phyloP scores from a whole-genome alignment of 2,329 filamentous ascomycete genomes.

The Myriosclerotinia scirpicola region DNA sequence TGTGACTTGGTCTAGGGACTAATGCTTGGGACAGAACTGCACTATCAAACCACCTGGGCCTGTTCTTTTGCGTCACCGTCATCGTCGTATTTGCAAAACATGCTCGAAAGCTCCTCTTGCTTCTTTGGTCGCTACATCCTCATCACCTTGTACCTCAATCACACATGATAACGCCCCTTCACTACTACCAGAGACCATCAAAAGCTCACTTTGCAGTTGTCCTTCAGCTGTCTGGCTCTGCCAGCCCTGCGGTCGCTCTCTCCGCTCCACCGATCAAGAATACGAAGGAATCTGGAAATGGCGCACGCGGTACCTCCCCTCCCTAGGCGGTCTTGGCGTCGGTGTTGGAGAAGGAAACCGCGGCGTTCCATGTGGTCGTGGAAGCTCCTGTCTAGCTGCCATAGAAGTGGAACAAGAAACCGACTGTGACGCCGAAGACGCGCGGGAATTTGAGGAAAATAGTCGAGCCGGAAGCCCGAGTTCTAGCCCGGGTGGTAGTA shows the following conservation, averaged over 20 bases:
- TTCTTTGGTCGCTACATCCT: constrained; percentile 43
- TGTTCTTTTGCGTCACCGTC: constrained; percentile 66
- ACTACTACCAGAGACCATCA: constrained; percentile 44
- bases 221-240: constrained; percentile 75
- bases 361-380: constrained; percentile 85
- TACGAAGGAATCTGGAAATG: constrained; percentile 79
- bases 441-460: constrained; percentile 40
- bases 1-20: constrained; percentile 2
- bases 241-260: constrained; percentile 73
- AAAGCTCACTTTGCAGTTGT: constrained; percentile 37
- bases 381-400: constrained; percentile 71
- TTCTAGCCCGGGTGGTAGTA: constrained; percentile 29
- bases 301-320: constrained; percentile 80
- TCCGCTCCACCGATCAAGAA: constrained; percentile 59
- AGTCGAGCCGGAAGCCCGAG: constrained; percentile 30
- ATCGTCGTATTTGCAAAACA: constrained; percentile 75
- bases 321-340: constrained; percentile 76
- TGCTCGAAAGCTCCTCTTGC: constrained; percentile 73
- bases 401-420: constrained; percentile 79
- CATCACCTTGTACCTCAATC: constrained; percentile 3
- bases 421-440: constrained; percentile 80
- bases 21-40: constrained; percentile 67
- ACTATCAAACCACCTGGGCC: constrained; percentile 76
- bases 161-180: constrained; percentile 48
- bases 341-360: constrained; percentile 87